phyloP scores from a whole-genome alignment of 108 stramenopile genomes.

The Licmophora abbreviata region DNA sequence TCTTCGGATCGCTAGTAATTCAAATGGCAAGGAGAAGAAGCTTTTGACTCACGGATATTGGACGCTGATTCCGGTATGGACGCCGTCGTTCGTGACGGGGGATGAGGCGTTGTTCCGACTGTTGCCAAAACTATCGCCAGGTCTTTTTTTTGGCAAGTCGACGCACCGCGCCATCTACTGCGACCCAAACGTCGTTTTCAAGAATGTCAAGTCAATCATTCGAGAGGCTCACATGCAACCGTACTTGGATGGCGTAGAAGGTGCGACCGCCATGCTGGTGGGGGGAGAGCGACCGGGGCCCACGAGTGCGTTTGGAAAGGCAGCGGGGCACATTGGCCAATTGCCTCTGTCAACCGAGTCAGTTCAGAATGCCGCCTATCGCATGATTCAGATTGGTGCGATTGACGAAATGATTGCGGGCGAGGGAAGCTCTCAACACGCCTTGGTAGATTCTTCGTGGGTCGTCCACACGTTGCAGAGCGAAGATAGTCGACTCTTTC shows the following conservation, averaged over 20 bases:
- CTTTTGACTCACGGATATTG: constrained; percentile 57
- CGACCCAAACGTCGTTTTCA: constrained; percentile 50
- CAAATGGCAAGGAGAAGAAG: neutral
- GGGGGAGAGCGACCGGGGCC: constrained; percentile 14
- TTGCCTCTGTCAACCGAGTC: constrained; percentile 6
- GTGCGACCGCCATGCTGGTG: constrained; percentile 52
- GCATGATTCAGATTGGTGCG: constrained; percentile 57
- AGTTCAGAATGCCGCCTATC: constrained; percentile 41
- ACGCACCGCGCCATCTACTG: constrained; percentile 51
- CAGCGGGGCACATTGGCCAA: constrained; percentile 6
- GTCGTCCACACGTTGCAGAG: constrained; percentile 53
- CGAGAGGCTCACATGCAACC: constrained; percentile 37
- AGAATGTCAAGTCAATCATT: constrained; percentile 39
- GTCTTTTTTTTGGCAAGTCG: constrained; percentile 50
- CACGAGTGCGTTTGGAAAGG: constrained; percentile 1
- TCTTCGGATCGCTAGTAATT: no score
- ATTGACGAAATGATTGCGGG: constrained; percentile 52
- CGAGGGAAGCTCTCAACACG: constrained; percentile 24
- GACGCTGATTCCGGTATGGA: constrained; percentile 51
- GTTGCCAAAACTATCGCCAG: constrained; percentile 76
- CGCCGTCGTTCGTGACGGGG: constrained; percentile 19
- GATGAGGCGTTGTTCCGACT: constrained; percentile 24
- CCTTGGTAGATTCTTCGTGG: constrained; percentile 57
- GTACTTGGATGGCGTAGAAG: constrained; percentile 20
- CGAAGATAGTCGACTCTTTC: constrained; percentile 64